These are phyloP conservation scores for Colletotrichum paranaense DNA, from an alignment of 2,329 filamentous ascomycete genomes.

Conservation along the genomic window DNA sequence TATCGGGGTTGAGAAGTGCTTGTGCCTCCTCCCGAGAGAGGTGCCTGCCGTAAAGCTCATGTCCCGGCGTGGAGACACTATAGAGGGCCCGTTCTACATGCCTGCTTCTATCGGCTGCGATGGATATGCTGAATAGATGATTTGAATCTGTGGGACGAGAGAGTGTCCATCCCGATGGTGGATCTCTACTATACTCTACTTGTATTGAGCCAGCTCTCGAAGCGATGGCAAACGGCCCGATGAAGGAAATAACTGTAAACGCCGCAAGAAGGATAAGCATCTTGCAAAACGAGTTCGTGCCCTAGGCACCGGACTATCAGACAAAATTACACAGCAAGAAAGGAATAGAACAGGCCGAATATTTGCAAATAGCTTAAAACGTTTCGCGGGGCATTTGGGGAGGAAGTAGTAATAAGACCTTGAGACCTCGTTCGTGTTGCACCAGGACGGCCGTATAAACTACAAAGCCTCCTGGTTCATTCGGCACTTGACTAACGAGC, in stretches of 20 bases:
- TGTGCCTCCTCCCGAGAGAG: slow-evolving; percentile 60
- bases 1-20: slow-evolving; percentile 57
- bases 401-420: too few relatives aligned
- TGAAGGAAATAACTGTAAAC: not conserved
- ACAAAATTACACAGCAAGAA: too few relatives aligned
- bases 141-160: not conserved
- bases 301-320: too few relatives aligned
- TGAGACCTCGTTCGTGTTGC: too few relatives aligned
- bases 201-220: not conserved
- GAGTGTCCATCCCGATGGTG: slow-evolving; percentile 1
- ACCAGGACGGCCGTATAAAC: too few relatives aligned
- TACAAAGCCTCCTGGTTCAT: too few relatives aligned
- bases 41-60: slow-evolving; percentile 60
- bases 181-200: not conserved
- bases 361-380: too few relatives aligned
- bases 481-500: too few relatives aligned
- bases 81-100: slow-evolving; percentile 56
- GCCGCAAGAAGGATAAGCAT: not conserved
- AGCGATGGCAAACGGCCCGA: not conserved
- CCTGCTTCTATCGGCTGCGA: slow-evolving; percentile 10
- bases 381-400: too few relatives aligned
- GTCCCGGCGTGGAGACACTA: slow-evolving; percentile 60
- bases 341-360: too few relatives aligned
- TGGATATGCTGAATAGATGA: slow-evolving; percentile 10
- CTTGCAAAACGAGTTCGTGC: not conserved